These are phyloP conservation scores for Eutrema japonicum DNA, from an alignment of 345 rosid genomes.

Conservation along the genomic window DNA sequence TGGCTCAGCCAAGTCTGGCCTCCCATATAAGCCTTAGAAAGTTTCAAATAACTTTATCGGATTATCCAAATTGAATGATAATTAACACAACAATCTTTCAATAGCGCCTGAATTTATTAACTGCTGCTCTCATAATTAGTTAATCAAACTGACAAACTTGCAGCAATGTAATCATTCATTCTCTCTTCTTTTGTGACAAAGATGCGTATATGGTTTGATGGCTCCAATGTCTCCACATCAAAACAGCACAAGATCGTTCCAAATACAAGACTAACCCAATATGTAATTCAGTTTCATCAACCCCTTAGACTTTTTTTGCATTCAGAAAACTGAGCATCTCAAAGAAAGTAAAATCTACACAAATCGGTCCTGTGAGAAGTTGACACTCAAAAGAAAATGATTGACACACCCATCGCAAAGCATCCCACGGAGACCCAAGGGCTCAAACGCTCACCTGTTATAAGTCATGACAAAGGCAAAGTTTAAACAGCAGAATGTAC, in stretches of 20 bases:
- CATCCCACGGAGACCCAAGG: slow-evolving; percentile 96
- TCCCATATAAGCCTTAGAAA: too few relatives aligned
- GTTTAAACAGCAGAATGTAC: background rate
- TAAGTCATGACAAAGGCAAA: slow-evolving; percentile 21
- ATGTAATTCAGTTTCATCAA: background rate
- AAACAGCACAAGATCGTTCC: slow-evolving; percentile 20
- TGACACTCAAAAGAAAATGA: slow-evolving; percentile 70
- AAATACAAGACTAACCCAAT: slow-evolving; percentile 28
- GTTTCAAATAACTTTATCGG: background rate
- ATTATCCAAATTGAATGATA: background rate
- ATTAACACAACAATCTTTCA: background rate
- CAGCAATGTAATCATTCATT: background rate
- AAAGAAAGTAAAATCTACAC: slow-evolving; percentile 11
- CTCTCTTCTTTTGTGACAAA: background rate
- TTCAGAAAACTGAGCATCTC: too few relatives aligned
- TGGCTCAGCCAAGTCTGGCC: too few relatives aligned
- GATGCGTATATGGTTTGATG: background rate
- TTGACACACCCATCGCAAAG: slow-evolving; percentile 84
- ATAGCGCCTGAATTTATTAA: background rate
- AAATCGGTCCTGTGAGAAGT: slow-evolving; percentile 12
- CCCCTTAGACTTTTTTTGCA: too few relatives aligned
- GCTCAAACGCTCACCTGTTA: slow-evolving; percentile 86
- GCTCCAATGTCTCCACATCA: slow-evolving; percentile 17
- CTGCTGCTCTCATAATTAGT: background rate
- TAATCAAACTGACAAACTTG: background rate